These are phyloP conservation scores for Nemania abortiva DNA, from an alignment of 2,329 filamentous ascomycete species.

Conservation along the genomic window DNA sequence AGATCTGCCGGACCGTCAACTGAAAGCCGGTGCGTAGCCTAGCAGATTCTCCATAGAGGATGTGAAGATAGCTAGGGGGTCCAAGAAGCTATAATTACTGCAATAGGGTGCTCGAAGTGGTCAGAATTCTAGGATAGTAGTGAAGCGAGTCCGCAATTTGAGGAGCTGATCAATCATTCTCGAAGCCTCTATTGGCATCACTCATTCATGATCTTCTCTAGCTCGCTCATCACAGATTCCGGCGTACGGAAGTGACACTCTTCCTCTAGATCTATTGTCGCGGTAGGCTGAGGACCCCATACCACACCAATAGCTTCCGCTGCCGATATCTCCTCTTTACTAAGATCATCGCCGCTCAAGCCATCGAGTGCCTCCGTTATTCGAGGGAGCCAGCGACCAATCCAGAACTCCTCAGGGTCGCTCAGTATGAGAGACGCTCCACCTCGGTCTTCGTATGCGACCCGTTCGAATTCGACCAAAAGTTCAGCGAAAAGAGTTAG, in stretches of 20 bases:
- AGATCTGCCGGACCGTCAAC: too few species aligned
- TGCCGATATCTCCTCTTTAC: slow-evolving; percentile 15
- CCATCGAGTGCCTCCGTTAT: slow-evolving; percentile 9
- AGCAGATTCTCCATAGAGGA: too few species aligned
- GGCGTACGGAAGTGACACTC: neutral
- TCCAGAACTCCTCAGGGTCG: slow-evolving; percentile 26
- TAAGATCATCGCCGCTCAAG: slow-evolving; percentile 19
- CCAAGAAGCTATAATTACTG: too few species aligned
- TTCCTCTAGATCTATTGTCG: neutral
- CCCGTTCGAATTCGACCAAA: slow-evolving; percentile 4
- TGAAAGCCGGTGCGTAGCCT: too few species aligned
- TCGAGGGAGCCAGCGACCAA: slow-evolving; percentile 27
- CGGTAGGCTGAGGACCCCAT: slow-evolving; percentile 12
- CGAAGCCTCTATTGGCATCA: neutral
- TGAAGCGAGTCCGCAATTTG: too few species aligned
- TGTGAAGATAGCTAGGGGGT: too few species aligned
- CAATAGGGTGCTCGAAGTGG: too few species aligned
- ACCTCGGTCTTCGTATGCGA: slow-evolving; percentile 19
- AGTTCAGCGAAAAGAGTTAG: slow-evolving; percentile 12
- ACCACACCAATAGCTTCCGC: slow-evolving; percentile 24
- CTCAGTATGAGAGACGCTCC: slow-evolving; percentile 20
- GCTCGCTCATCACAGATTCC: slow-evolving; percentile 5
- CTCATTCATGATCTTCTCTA: slow-evolving; percentile 25
- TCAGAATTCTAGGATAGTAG: too few species aligned
- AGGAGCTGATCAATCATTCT: too few species aligned